Percentiles rank a stretch among this genome's conserved stretches.
phyloP scores from a whole-genome alignment of 192 early-diverging fungal species.

The Cladochytrium replicatum region DNA sequence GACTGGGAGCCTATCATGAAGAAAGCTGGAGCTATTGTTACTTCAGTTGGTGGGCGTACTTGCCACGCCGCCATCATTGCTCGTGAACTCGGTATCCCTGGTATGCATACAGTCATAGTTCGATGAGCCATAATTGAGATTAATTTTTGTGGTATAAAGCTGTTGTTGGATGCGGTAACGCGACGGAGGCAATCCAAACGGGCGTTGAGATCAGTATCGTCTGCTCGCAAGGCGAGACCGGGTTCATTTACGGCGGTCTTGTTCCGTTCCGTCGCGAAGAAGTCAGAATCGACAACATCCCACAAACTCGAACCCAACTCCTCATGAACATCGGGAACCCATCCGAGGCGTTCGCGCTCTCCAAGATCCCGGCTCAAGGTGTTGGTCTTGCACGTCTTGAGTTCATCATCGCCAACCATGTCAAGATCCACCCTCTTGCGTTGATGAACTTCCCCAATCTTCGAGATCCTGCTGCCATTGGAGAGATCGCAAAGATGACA shows the following conservation, averaged over 20 bases:
- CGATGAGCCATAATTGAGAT: too few relatives aligned
- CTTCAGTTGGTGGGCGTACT: constrained; percentile 9
- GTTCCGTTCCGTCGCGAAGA: constrained; percentile 5
- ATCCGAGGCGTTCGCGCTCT: constrained; percentile 5
- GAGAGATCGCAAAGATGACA: constrained; percentile 9
- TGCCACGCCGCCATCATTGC: constrained; percentile 18
- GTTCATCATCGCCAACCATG: constrained; percentile 17
- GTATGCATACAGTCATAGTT: too few relatives aligned
- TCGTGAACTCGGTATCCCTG: constrained; percentile 16
- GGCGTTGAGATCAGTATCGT: constrained; percentile 5
- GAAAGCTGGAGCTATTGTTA: constrained; percentile 9
- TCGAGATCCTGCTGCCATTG: not conserved
- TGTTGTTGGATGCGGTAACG: constrained; percentile 11
- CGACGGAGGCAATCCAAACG: constrained; percentile 9
- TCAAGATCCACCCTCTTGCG: constrained; percentile 16
- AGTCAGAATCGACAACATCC: constrained; percentile 2
- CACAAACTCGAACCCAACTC: constrained; percentile 5
- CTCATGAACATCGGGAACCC: constrained; percentile 15
- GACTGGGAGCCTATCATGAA: constrained; percentile 20
- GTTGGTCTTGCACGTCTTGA: constrained; percentile 13
- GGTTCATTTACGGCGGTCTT: not conserved
- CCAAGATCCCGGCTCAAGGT: constrained; percentile 2
- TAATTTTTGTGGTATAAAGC: too few relatives aligned
- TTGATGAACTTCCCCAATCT: constrained; percentile 5
- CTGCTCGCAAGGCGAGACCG: not conserved